These are phyloP conservation scores for Rugosomyces carneus DNA, from an alignment of 1,284 basidiomycete species.

Conservation along the genomic window DNA sequence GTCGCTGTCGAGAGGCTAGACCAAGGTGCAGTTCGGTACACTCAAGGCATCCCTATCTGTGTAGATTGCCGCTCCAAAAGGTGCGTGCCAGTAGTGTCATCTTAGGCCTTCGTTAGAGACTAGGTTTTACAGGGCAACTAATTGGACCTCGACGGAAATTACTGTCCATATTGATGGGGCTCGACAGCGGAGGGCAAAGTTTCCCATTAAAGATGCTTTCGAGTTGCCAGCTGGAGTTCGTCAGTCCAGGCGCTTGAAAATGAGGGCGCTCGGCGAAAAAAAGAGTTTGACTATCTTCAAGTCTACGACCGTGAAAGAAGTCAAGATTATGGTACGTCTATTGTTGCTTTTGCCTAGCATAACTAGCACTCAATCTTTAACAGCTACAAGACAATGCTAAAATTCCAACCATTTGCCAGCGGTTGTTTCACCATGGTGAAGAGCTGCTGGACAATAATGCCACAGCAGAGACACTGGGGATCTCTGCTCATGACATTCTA, in stretches of 20 bases:
- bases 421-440: constrained; percentile 52
- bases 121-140: constrained; percentile 32
- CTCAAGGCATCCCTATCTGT: constrained; percentile 52
- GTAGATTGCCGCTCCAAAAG: constrained; percentile 53
- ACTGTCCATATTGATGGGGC: constrained; percentile 34
- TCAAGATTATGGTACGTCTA: constrained; percentile 62
- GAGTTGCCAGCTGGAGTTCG: constrained; percentile 26
- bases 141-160: constrained; percentile 49
- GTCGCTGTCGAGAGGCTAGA: constrained; percentile 45
- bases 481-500: constrained; percentile 59
- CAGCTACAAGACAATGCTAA: constrained; percentile 54
- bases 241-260: constrained; percentile 63
- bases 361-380: neutral
- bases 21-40: constrained; percentile 29
- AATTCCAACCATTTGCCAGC: constrained; percentile 70
- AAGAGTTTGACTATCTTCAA: constrained; percentile 53
- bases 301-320: constrained; percentile 64
- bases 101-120: no score
- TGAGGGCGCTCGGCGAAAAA: constrained; percentile 42
- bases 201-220: neutral
- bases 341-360: neutral
- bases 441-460: constrained; percentile 62
- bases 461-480: constrained; percentile 53
- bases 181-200: neutral
- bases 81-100: constrained; percentile 30